Evolutionary conservation across 495 filamentous ascomycete genomes (phyloP).

Genomic region (Penicillium subrubescens): DNA sequence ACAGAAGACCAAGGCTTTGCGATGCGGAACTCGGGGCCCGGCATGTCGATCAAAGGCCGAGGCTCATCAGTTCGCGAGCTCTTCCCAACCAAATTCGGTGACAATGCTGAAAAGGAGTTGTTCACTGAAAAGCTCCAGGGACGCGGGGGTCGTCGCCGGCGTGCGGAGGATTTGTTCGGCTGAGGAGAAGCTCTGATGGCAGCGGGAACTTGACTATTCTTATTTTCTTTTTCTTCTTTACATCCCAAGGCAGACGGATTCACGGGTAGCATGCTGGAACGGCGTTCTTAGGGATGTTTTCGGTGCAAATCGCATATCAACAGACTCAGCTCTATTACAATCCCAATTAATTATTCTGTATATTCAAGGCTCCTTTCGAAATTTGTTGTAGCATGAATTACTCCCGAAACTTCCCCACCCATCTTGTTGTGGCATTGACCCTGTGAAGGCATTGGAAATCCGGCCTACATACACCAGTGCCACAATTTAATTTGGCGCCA

Average conservation of each 20-base stretch:
- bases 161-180: constrained; percentile 55
- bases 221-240: constrained; percentile 4
- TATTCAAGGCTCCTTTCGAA: not conserved
- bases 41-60: constrained; percentile 49
- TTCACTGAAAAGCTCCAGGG: constrained; percentile 59
- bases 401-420: not conserved
- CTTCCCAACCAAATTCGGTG: constrained; percentile 66
- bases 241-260: constrained; percentile 7
- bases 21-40: constrained; percentile 63
- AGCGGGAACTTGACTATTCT: not conserved
- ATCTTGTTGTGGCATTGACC: not conserved
- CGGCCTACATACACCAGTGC: not conserved
- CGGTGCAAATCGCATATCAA: constrained; percentile 1
- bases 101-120: constrained; percentile 69
- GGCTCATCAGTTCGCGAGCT: constrained; percentile 64
- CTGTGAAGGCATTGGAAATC: not conserved
- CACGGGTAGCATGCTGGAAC: constrained; percentile 22
- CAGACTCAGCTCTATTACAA: constrained; percentile 6
- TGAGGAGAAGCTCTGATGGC: constrained; percentile 19
- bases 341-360: not conserved
- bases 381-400: not conserved
- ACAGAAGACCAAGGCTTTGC: constrained; percentile 58
- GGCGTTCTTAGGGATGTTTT: constrained; percentile 20
- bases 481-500: not conserved
- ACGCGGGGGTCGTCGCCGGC: constrained; percentile 49